Base-by-base conservation (phyloP, 768 basidiomycete species). In the Galerina sulciceps region DNA sequence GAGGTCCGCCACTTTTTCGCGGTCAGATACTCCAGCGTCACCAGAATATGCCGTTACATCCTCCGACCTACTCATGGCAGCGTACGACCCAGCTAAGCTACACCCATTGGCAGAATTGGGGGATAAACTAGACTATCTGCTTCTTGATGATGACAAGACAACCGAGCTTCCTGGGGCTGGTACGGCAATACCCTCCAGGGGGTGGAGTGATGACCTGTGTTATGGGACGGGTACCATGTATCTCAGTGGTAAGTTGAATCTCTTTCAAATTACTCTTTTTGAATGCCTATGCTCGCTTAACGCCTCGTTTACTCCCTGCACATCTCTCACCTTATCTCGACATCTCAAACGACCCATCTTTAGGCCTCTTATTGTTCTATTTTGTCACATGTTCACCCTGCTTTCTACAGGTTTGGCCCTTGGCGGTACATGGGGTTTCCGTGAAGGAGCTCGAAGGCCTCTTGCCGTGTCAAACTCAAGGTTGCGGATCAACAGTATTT, bases 151-250 rank as follows among this genome's bases (percentile, higher is more conserved):
- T 75, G 96, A 96, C 79, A 96, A 99, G 81, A 88, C 89, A 67
- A 94, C 77, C 74, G 87, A 93, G 54, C 79, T 97, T 60, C 94
- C 94, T 71, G 97, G 97, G 50, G 87, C 92, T 67, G 85, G 82
- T 67, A 94, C 92, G 59, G 95, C 96, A 58, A 85, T 99, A 64
- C 95, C 96, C 66, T 92, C 90, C 72, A 82, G 97, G 80, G 95
- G 97, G 62, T 99, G 94, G 96, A 93, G 94, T 78, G 97, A 99
- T 80, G 97, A 99, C 80, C 79, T 99, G 59, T 98, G 95, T 85
- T 98, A 99, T 78, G 97, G 97, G 70, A 98, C 96, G 68, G 97
- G 97, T 63, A 96, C 96, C 65, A 97, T 95, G 80, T 99, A 99
- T 87, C 88, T 99, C 57, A 85, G 91, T 75, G 96, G 96, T 98